Percentiles rank a stretch among this genome's conserved stretches.
Evolutionary conservation across 2,329 filamentous ascomycete genomes (phyloP).

Genomic region (Phaeoacremonium minimum): DNA sequence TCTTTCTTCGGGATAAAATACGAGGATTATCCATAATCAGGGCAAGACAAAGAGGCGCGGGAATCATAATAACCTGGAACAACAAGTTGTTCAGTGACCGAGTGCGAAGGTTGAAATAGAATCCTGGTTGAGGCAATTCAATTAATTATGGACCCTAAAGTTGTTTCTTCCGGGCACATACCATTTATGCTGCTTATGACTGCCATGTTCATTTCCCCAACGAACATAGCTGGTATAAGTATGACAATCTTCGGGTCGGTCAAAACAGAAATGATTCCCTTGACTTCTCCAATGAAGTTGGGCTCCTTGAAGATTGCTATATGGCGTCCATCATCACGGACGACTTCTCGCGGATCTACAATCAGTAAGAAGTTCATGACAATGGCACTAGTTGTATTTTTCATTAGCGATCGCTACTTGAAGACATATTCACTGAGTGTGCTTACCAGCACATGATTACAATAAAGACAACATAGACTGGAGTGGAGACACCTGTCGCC

Average conservation of each 20-base stretch:
- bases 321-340: constrained; percentile 5
- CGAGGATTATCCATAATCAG: constrained; percentile 3
- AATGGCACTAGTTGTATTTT: not conserved
- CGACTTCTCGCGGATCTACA: constrained; percentile 1
- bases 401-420: not conserved
- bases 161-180: not conserved
- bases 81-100: constrained; percentile 4
- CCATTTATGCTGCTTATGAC: constrained; percentile 3
- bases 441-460: constrained; percentile 18
- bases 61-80: constrained; percentile 5
- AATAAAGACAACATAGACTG: constrained; percentile 20
- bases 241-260: constrained; percentile 2
- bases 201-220: constrained; percentile 5
- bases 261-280: constrained; percentile 1
- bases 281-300: not conserved
- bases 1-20: not conserved
- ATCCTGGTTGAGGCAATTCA: not conserved
- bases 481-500: not conserved
- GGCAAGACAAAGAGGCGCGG: not conserved
- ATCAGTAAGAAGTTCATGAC: constrained; percentile 1
- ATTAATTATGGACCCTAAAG: not conserved
- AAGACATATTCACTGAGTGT: too few species aligned
- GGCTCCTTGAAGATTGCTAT: constrained; percentile 6
- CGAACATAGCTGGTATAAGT: constrained; percentile 4
- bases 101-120: constrained; percentile 6